Base-by-base conservation (phyloP, 768 basidiomycete genomes). In the Trichaptum fuscoviolaceum region DNA sequence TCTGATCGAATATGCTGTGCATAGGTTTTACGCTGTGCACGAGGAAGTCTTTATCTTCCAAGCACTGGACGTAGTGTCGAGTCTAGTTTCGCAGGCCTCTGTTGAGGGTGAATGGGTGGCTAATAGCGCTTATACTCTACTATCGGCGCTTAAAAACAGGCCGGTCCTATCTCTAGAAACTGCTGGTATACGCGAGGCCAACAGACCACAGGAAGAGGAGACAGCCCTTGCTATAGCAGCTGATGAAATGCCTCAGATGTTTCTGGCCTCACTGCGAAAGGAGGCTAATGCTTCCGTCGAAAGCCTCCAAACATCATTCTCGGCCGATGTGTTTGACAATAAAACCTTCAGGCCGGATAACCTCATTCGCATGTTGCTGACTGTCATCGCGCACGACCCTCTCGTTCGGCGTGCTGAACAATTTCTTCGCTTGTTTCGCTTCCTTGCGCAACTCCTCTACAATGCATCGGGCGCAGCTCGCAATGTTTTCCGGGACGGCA, bases 381-480 rank as follows among this genome's bases (percentile, higher is more conserved):
- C 91, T 0, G 87, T 93, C 67, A 90, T 93, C 64, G 91, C 90
- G 7, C 88, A 92, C 69, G 87, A 92, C 73, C 81, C 87, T 18
- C 80, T 83, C 5, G 87, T 87, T 61, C 75, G 84, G 25, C 86
- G 91, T 24, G 87, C 91, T 1, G 85, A 91, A 68, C 81, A 87
- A 64, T 92, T 92, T 75, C 76, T 93, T 57, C 80, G 81, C 5
- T 77, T 90, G 27, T 78, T 93, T 20, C 83, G 85, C 10, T 78
- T 81, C 57, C 76, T 90, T 61, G 76, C 83, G 0, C 86, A 87
- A 3, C 73, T 82, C 65, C 76, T 92, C 6, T 89, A 87, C 71
- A 77, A 87, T 62, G 79, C 80, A 5, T 88, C 89, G 0, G 73
- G 76, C 1, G 76, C 81, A 1, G 79, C 88, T 5, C 80, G 87